Evolutionary conservation across 2,329 filamentous ascomycete genomes (phyloP).

Genomic region (Paracoccidioides lutzii): DNA sequence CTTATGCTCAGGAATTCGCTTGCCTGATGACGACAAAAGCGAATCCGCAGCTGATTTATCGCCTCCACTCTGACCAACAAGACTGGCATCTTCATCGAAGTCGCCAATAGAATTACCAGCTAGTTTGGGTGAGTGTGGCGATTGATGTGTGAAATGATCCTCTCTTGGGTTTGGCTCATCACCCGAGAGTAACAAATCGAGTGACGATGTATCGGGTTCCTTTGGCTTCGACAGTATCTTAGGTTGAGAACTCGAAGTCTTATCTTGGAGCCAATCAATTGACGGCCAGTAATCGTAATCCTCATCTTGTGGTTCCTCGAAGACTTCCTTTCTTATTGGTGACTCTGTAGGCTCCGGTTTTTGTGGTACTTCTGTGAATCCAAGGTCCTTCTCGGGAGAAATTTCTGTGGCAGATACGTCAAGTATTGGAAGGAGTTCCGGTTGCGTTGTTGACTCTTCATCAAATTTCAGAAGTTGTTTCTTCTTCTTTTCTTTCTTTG

Average conservation of each 20-base stretch:
- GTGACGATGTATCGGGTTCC: constrained; percentile 9
- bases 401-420: neutral
- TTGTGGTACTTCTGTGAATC: constrained; percentile 1
- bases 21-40: neutral
- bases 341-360: constrained; percentile 4
- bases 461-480: neutral
- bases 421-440: neutral
- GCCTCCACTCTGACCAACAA: neutral
- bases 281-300: constrained; percentile 25
- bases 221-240: neutral
- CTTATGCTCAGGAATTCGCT: neutral
- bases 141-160: constrained; percentile 6
- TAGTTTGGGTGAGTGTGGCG: neutral
- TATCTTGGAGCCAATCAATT: constrained; percentile 25
- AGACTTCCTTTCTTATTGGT: constrained; percentile 4
- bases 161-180: constrained; percentile 4
- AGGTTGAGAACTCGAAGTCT: constrained; percentile 5
- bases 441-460: neutral
- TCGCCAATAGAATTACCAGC: constrained; percentile 7
- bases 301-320: constrained; percentile 3
- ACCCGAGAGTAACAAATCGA: constrained; percentile 10
- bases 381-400: neutral
- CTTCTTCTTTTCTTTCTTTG: neutral
- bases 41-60: neutral
- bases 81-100: constrained; percentile 9